A percentile compares a stretch with the other conserved stretches of the same genome.
These are phyloP conservation scores for Eutrema salsugineum DNA, from an alignment of 441 rosid species.

Conservation along the genomic window DNA sequence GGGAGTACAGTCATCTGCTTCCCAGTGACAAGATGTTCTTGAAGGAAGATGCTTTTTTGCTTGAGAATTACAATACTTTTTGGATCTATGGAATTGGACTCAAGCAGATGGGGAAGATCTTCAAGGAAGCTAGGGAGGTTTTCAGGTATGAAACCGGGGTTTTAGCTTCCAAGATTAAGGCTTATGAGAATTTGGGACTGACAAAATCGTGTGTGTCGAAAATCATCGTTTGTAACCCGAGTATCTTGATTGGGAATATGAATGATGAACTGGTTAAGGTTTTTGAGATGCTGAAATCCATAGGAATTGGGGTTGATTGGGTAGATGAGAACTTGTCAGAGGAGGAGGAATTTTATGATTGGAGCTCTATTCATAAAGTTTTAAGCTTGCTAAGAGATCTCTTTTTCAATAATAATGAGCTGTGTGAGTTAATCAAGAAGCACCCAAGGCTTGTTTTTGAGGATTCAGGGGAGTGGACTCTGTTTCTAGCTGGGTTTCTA, in stretches of 20 bases:
- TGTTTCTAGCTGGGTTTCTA: constrained; percentile 41
- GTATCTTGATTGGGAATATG: constrained; percentile 43
- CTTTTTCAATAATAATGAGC: constrained; percentile 33
- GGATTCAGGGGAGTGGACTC: constrained; percentile 44
- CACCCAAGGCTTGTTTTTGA: constrained; percentile 55
- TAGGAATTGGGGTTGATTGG: constrained; percentile 43
- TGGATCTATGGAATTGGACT: constrained; percentile 56
- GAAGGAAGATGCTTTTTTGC: constrained; percentile 54
- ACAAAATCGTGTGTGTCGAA: constrained; percentile 37
- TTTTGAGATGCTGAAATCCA: constrained; percentile 39
- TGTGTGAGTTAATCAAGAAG: constrained; percentile 36
- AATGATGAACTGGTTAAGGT: constrained; percentile 45
- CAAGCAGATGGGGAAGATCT: constrained; percentile 57
- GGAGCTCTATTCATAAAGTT: constrained; percentile 50
- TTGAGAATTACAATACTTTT: constrained; percentile 60
- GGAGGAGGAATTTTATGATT: constrained; percentile 28
- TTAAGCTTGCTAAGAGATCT: constrained; percentile 38
- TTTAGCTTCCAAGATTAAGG: constrained; percentile 48
- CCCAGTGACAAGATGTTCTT: constrained; percentile 50
- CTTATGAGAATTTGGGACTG: constrained; percentile 55
- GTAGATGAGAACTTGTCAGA: constrained; percentile 44
- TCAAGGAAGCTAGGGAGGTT: constrained; percentile 45
- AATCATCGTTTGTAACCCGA: constrained; percentile 49
- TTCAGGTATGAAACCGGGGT: constrained; percentile 45
- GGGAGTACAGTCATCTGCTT: constrained; percentile 46